phyloP scores from a whole-genome alignment of 2,329 filamentous ascomycete genomes.

The Aureobasidium subglaciale region DNA sequence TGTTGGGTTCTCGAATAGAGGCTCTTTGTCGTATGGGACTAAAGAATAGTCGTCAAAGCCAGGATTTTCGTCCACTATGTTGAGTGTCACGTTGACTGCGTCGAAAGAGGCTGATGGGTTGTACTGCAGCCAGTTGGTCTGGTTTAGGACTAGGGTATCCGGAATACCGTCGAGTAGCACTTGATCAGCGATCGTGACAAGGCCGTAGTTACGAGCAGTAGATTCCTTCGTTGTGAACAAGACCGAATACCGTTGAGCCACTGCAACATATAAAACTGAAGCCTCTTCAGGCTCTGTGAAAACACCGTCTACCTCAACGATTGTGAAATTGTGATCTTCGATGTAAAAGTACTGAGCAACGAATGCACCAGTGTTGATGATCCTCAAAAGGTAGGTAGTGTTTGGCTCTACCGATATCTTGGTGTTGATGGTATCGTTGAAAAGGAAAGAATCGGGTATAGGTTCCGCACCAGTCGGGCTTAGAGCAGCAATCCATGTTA shows the following conservation, averaged over 20 bases:
- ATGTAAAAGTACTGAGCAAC: conserved; percentile 59
- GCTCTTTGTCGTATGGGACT: conserved; percentile 59
- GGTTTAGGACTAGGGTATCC: conserved; percentile 57
- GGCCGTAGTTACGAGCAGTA: conserved; percentile 51
- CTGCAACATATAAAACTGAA: conserved; percentile 57
- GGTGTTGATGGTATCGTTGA: conserved; percentile 54
- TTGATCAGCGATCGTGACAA: conserved; percentile 34
- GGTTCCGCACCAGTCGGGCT: conserved; percentile 46
- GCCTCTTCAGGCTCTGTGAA: conserved; percentile 54
- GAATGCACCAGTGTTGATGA: conserved; percentile 65
- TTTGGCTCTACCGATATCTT: conserved; percentile 41
- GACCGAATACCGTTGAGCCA: conserved; percentile 65
- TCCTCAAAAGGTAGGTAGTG: conserved; percentile 56
- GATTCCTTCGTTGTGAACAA: conserved; percentile 55
- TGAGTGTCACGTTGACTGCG: conserved; percentile 39
- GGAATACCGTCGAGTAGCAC: conserved; percentile 61
- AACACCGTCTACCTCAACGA: conserved; percentile 66
- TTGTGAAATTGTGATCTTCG: conserved; percentile 57
- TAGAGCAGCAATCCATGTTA: not conserved
- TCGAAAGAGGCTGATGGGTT: conserved; percentile 34
- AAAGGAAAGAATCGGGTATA: conserved; percentile 56
- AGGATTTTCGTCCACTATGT: conserved; percentile 53
- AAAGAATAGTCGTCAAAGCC: conserved; percentile 69
- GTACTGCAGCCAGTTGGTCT: conserved; percentile 51
- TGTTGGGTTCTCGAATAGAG: conserved; percentile 55